Evolutionary conservation across 257 asterid genomes (phyloP).

Genomic region (Nicotiana otophora): DNA sequence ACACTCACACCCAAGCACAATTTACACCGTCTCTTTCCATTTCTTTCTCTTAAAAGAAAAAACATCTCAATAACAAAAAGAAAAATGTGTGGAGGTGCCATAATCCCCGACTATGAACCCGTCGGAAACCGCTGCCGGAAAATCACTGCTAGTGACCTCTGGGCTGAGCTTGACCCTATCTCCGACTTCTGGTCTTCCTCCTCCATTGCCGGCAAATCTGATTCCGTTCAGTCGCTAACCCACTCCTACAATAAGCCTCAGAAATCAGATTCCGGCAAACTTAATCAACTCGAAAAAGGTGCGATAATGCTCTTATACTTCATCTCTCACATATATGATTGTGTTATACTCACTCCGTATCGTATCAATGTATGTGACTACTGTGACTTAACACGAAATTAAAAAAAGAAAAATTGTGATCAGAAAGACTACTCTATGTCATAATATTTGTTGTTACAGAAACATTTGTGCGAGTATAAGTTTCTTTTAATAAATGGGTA

Average conservation of each 20-base stretch:
- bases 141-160: conserved; percentile 40
- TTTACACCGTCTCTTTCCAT: neutral
- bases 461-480: no score
- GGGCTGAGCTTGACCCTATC: conserved; percentile 63
- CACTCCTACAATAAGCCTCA: conserved; percentile 14
- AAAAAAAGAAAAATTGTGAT: no score
- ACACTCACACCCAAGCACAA: neutral
- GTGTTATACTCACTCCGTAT: no score
- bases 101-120: conserved; percentile 58
- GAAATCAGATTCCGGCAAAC: neutral
- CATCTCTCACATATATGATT: neutral
- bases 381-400: no score
- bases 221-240: neutral
- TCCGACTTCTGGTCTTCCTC: conserved; percentile 62
- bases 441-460: no score
- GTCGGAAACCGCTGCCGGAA: conserved; percentile 41
- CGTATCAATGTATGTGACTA: no score
- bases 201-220: conserved; percentile 8
- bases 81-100: conserved; percentile 84
- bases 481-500: no score
- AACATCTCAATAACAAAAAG: neutral
- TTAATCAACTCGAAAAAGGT: neutral
- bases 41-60: neutral
- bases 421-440: no score
- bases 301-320: neutral